A percentile compares a stretch with the other conserved stretches of the same genome.
Evolutionary conservation across 2,329 filamentous ascomycete genomes (phyloP).

Genomic region (Reticulascus tulasneorum): DNA sequence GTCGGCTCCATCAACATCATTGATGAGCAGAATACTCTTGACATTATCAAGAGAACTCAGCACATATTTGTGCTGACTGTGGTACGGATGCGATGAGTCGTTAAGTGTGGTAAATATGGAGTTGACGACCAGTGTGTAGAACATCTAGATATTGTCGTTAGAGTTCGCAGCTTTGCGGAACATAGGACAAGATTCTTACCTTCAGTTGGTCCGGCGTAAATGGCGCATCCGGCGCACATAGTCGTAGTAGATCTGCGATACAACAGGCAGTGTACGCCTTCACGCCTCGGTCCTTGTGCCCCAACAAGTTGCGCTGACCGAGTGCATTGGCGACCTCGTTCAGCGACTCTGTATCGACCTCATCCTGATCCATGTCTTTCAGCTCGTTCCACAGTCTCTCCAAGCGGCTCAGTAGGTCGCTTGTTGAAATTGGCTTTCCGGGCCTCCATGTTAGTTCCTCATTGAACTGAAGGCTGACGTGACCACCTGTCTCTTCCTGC

Average conservation of each 20-base stretch:
- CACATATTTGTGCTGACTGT: constrained; percentile 88
- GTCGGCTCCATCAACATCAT: constrained; percentile 80
- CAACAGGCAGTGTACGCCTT: constrained; percentile 85
- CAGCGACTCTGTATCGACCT: constrained; percentile 77
- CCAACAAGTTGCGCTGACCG: constrained; percentile 73
- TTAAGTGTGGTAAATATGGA: constrained; percentile 80
- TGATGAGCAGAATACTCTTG: constrained; percentile 89
- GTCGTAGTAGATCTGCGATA: constrained; percentile 84
- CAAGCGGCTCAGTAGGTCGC: constrained; percentile 76
- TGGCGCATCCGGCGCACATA: constrained; percentile 92
- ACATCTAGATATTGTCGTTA: constrained; percentile 59
- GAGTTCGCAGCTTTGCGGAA: neutral
- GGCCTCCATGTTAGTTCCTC: constrained; percentile 87
- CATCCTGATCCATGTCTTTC: constrained; percentile 80
- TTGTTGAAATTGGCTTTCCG: constrained; percentile 81
- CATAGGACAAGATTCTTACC: constrained; percentile 45
- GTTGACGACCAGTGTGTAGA: constrained; percentile 84
- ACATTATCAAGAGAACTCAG: constrained; percentile 84
- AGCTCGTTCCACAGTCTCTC: constrained; percentile 80
- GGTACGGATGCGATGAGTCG: constrained; percentile 84
- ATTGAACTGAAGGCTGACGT: constrained; percentile 66
- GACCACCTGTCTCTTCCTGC: constrained; percentile 8
- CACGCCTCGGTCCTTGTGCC: constrained; percentile 91
- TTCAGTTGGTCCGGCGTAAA: constrained; percentile 88
- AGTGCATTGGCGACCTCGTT: constrained; percentile 80